Evolutionary conservation across 352 stramenopile genomes (phyloP).

Genomic region (Phytopythium delawarense): DNA sequence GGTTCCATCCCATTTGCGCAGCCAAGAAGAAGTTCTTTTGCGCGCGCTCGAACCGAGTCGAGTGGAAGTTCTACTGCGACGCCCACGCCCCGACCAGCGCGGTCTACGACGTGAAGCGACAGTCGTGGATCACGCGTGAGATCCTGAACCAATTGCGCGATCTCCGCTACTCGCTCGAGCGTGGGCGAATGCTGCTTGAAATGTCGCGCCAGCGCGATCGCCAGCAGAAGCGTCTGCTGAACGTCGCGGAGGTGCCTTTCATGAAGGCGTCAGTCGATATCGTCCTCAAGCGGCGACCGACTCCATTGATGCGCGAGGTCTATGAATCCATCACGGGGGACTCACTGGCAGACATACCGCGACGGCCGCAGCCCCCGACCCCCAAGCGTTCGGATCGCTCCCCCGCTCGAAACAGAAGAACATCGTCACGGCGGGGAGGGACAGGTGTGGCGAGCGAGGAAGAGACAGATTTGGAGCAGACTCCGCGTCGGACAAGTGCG

Average conservation of each 20-base stretch:
- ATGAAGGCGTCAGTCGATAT: conserved; percentile 71
- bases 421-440: neutral
- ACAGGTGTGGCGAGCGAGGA: conserved; percentile 1
- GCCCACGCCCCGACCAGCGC: conserved; percentile 56
- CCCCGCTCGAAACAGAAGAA: neutral
- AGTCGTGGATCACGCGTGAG: conserved; percentile 77
- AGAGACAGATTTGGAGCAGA: conserved; percentile 2
- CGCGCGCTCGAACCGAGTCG: conserved; percentile 46
- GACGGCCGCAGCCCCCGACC: conserved; percentile 19
- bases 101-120: conserved; percentile 62
- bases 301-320: conserved; percentile 60
- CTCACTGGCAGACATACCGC: conserved; percentile 40
- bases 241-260: conserved; percentile 48
- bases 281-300: conserved; percentile 72
- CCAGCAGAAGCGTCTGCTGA: conserved; percentile 77
- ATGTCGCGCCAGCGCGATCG: conserved; percentile 82
- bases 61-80: conserved; percentile 81
- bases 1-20: conserved; percentile 74
- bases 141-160: conserved; percentile 73
- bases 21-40: conserved; percentile 62
- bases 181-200: conserved; percentile 79
- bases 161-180: conserved; percentile 70
- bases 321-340: conserved; percentile 63
- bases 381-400: neutral
- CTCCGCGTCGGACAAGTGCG: conserved; percentile 5